These are phyloP conservation scores for Peronospora destructor DNA, from an alignment of 352 stramenopile genomes.

Conservation along the genomic window DNA sequence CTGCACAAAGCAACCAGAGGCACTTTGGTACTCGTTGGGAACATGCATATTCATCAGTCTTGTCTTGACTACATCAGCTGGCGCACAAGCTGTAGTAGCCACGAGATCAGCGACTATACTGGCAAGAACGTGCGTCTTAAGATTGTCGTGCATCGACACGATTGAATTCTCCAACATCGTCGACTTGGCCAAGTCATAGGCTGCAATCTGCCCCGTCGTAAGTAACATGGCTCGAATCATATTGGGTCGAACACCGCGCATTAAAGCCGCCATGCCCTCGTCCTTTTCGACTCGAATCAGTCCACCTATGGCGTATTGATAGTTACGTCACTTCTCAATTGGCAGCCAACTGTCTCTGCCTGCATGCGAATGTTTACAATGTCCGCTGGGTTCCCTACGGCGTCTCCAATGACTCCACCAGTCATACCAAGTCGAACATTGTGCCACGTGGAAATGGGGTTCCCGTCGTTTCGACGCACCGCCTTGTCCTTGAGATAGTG, in stretches of 20 bases:
- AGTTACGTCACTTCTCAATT: conserved; percentile 60
- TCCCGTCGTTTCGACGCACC: conserved; percentile 52
- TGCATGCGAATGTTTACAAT: conserved; percentile 86
- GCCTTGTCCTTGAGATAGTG: conserved; percentile 78
- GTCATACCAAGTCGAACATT: conserved; percentile 68
- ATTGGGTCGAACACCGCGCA: conserved; percentile 73
- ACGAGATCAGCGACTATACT: conserved; percentile 78
- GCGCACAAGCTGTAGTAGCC: conserved; percentile 69
- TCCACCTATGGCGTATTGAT: conserved; percentile 74
- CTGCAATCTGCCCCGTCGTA: conserved; percentile 74
- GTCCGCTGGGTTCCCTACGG: conserved; percentile 66
- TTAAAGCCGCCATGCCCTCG: conserved; percentile 51
- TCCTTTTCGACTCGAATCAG: conserved; percentile 57
- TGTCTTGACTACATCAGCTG: conserved; percentile 77
- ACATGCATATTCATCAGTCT: conserved; percentile 79
- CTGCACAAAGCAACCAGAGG: conserved; percentile 77
- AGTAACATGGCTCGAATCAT: conserved; percentile 82
- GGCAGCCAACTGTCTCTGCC: conserved; percentile 61
- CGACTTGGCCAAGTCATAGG: conserved; percentile 74
- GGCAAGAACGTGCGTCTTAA: conserved; percentile 63
- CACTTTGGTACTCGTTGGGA: conserved; percentile 66
- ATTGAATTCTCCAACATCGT: conserved; percentile 43
- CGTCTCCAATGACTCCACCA: conserved; percentile 57
- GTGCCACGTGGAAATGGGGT: conserved; percentile 57
- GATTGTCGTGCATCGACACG: conserved; percentile 46